Base-by-base conservation (phyloP, 768 basidiomycete genomes). In the Pleurotus sapidus region DNA sequence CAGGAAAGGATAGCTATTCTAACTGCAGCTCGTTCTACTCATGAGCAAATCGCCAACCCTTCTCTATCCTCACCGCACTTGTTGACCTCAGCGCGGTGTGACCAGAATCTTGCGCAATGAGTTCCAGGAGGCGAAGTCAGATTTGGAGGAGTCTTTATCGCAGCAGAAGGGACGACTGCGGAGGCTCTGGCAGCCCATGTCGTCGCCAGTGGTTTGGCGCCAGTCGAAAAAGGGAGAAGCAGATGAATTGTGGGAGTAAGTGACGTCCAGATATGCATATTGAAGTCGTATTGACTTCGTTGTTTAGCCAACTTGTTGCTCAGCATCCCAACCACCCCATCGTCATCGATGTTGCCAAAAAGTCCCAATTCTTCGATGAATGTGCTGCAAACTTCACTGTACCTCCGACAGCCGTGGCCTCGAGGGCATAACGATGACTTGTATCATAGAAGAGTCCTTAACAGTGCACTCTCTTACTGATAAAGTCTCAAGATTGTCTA, bases 1-100 rank as follows among this genome's bases (percentile, higher is more conserved):
- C 89, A 3, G 89, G 88, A 7, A 85, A 83, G 60, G 90, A 91
- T 62, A 78, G 77, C 46, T 89, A 89, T 66, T 66, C 74, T 30
- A 81, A 78, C 53, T 62, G 78, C 11, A 71, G 68, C 57, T 80
- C 81, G 9, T 93, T 92, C 74, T 93, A 89, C 70, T 88, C 87
- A 4, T n/a, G 91, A 94, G 63, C 91, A 93, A 67, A 74, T 93
- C 18, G 89, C 82, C 14, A 93, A 91, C 67, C 90, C 91, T 2
- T 89, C 88, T 11, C 68, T 92, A 50, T 81, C 86, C 12, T 89
- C 88, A 0, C 81, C 87, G 8, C 85, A 87, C 62, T 74, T 93
- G 30, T 78, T 93, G 42, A 87, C 89, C 18, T 84, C 88, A n/a
- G n/a, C 84, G 91, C 60, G 91, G 89, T 7, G 81, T 92, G 24